Conservation (phyloP, 768 basidiomycete species). For the Pisolithus marmoratus region DNA sequence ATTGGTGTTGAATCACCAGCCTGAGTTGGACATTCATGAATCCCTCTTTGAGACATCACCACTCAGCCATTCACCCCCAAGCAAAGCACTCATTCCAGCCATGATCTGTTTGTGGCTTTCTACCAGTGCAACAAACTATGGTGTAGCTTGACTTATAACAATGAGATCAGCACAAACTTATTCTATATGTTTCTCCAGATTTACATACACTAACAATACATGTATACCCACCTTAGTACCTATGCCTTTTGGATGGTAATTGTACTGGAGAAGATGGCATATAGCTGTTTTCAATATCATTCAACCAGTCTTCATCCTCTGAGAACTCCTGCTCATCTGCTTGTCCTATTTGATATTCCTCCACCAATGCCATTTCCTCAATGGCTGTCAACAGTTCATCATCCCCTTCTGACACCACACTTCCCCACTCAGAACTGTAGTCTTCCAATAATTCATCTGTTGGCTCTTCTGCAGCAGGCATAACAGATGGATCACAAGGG, state of each 20-base stretch:
- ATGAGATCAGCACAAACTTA: no score
- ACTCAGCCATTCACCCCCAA: no score
- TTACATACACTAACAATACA: no score
- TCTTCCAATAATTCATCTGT: neutral
- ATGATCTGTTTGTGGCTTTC: no score
- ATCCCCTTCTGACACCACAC: neutral
- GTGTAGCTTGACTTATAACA: no score
- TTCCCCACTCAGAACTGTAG: neutral
- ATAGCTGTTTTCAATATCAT: neutral
- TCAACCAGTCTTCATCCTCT: neutral
- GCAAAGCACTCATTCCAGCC: no score
- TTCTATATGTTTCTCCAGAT: no score
- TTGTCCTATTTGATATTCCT: neutral
- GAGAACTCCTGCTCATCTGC: neutral
- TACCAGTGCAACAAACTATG: no score
- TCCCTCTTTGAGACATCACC: no score
- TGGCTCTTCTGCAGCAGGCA: neutral
- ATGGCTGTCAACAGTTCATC: neutral
- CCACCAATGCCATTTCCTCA: conserved; percentile 1
- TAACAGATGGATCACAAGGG: neutral
- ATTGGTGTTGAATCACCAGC: no score
- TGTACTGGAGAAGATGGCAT: neutral
- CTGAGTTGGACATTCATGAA: no score
- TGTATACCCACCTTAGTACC: neutral
- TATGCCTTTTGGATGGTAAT: neutral